phyloP scores from a whole-genome alignment of 139 green algal genomes.

The Chlamydomonas applanata region DNA sequence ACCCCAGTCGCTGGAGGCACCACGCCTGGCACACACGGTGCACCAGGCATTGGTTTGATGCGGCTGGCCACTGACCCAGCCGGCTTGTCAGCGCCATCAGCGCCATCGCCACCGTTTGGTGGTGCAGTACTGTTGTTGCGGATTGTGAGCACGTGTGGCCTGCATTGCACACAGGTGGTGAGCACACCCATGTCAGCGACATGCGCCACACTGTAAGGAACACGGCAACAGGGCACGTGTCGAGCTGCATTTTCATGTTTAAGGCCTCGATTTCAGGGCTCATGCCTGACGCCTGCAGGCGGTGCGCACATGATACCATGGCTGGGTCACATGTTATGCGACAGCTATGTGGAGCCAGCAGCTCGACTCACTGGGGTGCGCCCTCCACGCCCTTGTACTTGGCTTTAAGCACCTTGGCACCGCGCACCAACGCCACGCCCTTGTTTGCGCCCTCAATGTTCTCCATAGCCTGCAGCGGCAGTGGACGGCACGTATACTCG shows the following conservation, averaged over 20 bases:
- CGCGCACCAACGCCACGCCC: constrained; percentile 23
- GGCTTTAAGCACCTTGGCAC: constrained; percentile 40
- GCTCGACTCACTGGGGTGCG: constrained; percentile 2
- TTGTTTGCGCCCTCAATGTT: constrained; percentile 38
- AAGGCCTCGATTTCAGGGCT: too few species aligned
- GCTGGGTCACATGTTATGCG: too few species aligned
- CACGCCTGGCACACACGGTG: not conserved
- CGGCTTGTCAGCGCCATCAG: not conserved
- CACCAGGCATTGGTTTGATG: not conserved
- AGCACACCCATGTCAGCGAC: too few species aligned
- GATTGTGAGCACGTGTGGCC: constrained; percentile 11
- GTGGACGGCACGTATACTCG: not conserved
- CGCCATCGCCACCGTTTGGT: not conserved
- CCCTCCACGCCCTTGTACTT: constrained; percentile 51
- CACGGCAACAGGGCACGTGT: too few species aligned
- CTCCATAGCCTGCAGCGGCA: constrained; percentile 50
- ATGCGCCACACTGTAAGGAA: too few species aligned
- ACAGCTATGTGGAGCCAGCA: too few species aligned
- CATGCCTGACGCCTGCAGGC: too few species aligned
- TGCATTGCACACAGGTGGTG: too few species aligned
- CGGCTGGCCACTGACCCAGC: not conserved
- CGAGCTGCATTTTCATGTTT: too few species aligned
- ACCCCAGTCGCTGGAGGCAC: not conserved
- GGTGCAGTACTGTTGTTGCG: constrained; percentile 8
- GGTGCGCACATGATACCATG: too few species aligned